These are phyloP conservation scores for Lactarius indigo DNA, from an alignment of 768 basidiomycete genomes.

Conservation along the genomic window DNA sequence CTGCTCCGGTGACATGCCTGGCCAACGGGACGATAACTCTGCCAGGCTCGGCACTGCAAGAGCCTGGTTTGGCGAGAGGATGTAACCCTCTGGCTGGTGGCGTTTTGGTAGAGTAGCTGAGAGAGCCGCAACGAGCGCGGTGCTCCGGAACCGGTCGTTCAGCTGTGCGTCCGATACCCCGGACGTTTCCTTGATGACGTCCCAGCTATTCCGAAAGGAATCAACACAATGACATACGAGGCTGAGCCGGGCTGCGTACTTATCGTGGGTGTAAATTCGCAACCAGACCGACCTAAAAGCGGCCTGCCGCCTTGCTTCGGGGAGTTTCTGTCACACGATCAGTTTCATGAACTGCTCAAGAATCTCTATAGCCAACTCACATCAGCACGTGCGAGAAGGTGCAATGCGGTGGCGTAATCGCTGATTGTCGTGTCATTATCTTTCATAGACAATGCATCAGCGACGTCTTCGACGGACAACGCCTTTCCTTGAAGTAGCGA, in stretches of 20 bases:
- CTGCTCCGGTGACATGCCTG: slow-evolving; percentile 65
- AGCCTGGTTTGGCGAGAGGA: slow-evolving; percentile 56
- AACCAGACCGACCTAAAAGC: slow-evolving; percentile 82
- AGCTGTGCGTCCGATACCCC: slow-evolving; percentile 77
- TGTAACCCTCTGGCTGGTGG: slow-evolving; percentile 43
- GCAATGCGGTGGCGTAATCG: slow-evolving; percentile 67
- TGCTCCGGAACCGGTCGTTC: slow-evolving; percentile 63
- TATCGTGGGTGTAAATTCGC: slow-evolving; percentile 81
- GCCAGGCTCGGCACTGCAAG: slow-evolving; percentile 51
- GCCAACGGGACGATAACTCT: slow-evolving; percentile 70
- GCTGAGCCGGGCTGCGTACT: slow-evolving; percentile 44
- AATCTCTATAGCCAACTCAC: slow-evolving; percentile 34
- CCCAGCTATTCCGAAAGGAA: slow-evolving; percentile 57
- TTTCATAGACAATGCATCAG: slow-evolving; percentile 83
- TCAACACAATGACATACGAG: neutral
- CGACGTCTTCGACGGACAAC: slow-evolving; percentile 71
- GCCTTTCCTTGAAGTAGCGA: slow-evolving; percentile 71
- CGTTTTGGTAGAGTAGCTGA: slow-evolving; percentile 43
- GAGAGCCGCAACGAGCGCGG: slow-evolving; percentile 72
- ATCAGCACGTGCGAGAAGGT: slow-evolving; percentile 54
- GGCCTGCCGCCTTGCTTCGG: slow-evolving; percentile 62
- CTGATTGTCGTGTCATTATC: slow-evolving; percentile 60
- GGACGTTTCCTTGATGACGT: slow-evolving; percentile 64
- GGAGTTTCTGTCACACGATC: slow-evolving; percentile 48
- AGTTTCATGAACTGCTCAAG: neutral